These are phyloP conservation scores for Globisporangium echinulatum DNA, from an alignment of 352 stramenopile species.

Conservation along the genomic window DNA sequence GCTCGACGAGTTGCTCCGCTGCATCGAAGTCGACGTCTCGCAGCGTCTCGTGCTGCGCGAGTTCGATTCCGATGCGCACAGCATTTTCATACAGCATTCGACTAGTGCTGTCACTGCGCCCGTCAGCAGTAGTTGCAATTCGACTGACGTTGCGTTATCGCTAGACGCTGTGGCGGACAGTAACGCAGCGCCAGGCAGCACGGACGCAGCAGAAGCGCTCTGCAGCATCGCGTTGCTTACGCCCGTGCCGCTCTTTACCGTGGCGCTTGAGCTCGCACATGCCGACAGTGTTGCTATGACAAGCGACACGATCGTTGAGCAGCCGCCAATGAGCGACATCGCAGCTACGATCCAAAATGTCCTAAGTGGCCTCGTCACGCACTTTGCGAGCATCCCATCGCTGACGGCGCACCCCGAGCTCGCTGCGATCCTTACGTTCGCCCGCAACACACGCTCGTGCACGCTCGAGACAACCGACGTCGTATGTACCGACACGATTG, in stretches of 20 bases:
- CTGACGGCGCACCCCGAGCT: conserved; percentile 33
- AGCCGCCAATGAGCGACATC: conserved; percentile 28
- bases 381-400: conserved; percentile 32
- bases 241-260: conserved; percentile 15
- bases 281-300: not conserved
- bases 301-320: conserved; percentile 22
- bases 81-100: conserved; percentile 1
- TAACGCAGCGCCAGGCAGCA: not conserved
- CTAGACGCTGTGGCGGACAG: not conserved
- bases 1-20: conserved; percentile 22
- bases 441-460: conserved; percentile 32
- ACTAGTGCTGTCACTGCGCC: not conserved
- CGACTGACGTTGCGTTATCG: not conserved
- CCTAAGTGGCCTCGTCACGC: conserved; percentile 29
- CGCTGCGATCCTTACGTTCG: conserved; percentile 38
- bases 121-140: not conserved
- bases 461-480: conserved; percentile 7
- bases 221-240: conserved; percentile 1
- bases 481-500: no score
- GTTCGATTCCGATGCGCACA: conserved; percentile 7
- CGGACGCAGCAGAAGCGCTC: not conserved
- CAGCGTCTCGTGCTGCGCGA: conserved; percentile 18
- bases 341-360: conserved; percentile 18
- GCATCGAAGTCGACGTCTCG: conserved; percentile 15
- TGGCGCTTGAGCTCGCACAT: conserved; percentile 10